Percentiles rank a stretch among this genome's conserved stretches.
These are phyloP conservation scores for Pichia sp. DNA, from an alignment of 1,139 yeast species.

Conservation along the genomic window DNA sequence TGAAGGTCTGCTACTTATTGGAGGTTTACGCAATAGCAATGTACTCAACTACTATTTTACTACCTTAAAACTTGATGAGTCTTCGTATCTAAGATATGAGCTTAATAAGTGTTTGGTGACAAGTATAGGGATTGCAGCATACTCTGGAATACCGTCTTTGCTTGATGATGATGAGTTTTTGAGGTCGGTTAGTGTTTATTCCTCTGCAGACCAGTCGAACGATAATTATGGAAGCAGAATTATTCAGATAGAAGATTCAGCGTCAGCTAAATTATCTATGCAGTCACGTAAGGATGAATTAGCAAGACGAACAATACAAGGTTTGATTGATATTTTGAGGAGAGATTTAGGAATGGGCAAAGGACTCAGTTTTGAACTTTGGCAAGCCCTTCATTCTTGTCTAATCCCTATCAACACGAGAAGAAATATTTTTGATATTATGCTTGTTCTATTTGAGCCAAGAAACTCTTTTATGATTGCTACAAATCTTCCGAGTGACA, in stretches of 20 bases:
- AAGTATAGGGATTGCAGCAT: conserved; percentile 65
- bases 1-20: conserved; percentile 63
- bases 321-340: conserved; percentile 65
- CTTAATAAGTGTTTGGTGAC: conserved; percentile 47
- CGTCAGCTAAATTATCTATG: conserved; percentile 37
- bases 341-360: conserved; percentile 61
- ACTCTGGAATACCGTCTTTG: conserved; percentile 52
- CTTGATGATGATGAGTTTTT: conserved; percentile 60
- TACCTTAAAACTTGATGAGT: conserved; percentile 52
- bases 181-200: conserved; percentile 5
- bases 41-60: conserved; percentile 62
- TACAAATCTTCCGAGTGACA: conserved; percentile 64
- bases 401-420: conserved; percentile 56
- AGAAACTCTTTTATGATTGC: conserved; percentile 56
- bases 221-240: conserved; percentile 32
- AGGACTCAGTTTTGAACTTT: conserved; percentile 56
- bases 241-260: conserved; percentile 50
- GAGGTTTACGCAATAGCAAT: conserved; percentile 66
- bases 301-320: conserved; percentile 48
- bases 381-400: conserved; percentile 69
- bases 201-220: conserved; percentile 1
- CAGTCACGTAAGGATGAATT: conserved; percentile 48
- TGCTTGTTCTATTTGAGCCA: conserved; percentile 65
- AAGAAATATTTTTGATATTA: conserved; percentile 59
- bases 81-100: conserved; percentile 49